Evolutionary conservation across 352 stramenopile species (phyloP).

Genomic region (Halophytophthora batemanensis): DNA sequence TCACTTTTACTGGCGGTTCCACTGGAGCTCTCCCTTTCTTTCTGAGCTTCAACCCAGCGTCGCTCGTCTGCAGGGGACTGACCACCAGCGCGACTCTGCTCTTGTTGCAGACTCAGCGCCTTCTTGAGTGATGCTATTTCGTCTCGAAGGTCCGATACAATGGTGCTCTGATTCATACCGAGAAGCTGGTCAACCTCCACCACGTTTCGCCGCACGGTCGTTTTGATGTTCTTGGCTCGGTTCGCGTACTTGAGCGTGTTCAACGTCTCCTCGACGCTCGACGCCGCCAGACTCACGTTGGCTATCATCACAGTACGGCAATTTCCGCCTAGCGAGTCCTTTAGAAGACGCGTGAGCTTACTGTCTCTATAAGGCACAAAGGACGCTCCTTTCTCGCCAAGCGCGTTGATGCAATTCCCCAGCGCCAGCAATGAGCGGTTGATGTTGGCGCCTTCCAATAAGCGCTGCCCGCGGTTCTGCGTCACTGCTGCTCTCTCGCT

Average conservation of each 20-base stretch:
- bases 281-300: conserved; percentile 78
- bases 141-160: conserved; percentile 82
- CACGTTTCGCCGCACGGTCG: conserved; percentile 83
- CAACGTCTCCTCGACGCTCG: conserved; percentile 90
- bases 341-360: conserved; percentile 87
- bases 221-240: conserved; percentile 93
- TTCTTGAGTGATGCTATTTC: conserved; percentile 86
- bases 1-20: too few species aligned
- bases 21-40: neutral
- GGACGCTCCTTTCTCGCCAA: conserved; percentile 70
- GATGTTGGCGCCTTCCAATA: conserved; percentile 92
- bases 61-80: neutral
- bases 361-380: conserved; percentile 91
- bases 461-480: conserved; percentile 80
- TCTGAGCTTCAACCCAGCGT: conserved; percentile 20
- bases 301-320: conserved; percentile 94
- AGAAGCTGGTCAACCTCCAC: conserved; percentile 81
- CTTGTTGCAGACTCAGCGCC: conserved; percentile 37
- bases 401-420: conserved; percentile 93
- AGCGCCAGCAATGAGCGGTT: conserved; percentile 89
- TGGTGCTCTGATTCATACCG: conserved; percentile 74
- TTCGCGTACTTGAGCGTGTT: conserved; percentile 94
- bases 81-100: conserved; percentile 9
- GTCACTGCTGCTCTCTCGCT: conserved; percentile 89
- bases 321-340: conserved; percentile 90